Percentiles rank a stretch among this genome's conserved stretches.
Conservation (phyloP, 345 rosid species). For the Gossypium herbaceum region DNA sequence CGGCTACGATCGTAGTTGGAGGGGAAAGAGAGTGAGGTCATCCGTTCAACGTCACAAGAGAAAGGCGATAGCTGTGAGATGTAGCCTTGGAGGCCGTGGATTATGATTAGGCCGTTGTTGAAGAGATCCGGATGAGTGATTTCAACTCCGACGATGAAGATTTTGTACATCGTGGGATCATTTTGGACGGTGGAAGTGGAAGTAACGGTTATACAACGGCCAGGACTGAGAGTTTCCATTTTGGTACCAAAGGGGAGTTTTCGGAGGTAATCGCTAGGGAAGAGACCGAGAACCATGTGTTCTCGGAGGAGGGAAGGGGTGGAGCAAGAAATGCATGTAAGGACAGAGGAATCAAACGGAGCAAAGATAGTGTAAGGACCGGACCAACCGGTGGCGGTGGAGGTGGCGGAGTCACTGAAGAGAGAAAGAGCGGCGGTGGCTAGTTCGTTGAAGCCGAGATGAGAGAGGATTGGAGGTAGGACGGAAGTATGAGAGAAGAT, state of each 20-base stretch:
- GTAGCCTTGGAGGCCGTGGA: slow-evolving; percentile 63
- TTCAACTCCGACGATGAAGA: slow-evolving; percentile 58
- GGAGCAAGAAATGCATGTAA: slow-evolving; percentile 47
- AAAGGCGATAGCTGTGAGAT: slow-evolving; percentile 56
- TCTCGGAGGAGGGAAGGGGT: slow-evolving; percentile 50
- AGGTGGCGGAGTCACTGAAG: slow-evolving; percentile 26
- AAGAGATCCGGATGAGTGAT: slow-evolving; percentile 61
- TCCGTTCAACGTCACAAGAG: slow-evolving; percentile 50
- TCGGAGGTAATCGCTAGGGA: slow-evolving; percentile 47
- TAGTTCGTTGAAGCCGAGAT: slow-evolving; percentile 59
- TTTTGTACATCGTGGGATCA: slow-evolving; percentile 29
- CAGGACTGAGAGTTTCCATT: slow-evolving; percentile 48
- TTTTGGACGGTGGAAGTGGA: slow-evolving; percentile 13
- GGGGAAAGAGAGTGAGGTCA: slow-evolving; percentile 42
- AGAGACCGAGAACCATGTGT: slow-evolving; percentile 62
- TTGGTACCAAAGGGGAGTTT: slow-evolving; percentile 50
- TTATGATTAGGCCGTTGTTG: slow-evolving; percentile 50
- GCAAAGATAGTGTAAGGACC: slow-evolving; percentile 64
- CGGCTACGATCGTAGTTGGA: slow-evolving; percentile 15
- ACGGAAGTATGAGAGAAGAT: slow-evolving; percentile 33
- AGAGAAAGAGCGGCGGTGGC: slow-evolving; percentile 50
- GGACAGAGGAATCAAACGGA: slow-evolving; percentile 50
- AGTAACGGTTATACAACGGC: slow-evolving; percentile 58
- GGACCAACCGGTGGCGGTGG: slow-evolving; percentile 34
- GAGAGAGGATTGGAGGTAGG: slow-evolving; percentile 49